Base-by-base conservation (phyloP, 2,329 filamentous ascomycete species). In the Cladophialophora psammophila region DNA sequence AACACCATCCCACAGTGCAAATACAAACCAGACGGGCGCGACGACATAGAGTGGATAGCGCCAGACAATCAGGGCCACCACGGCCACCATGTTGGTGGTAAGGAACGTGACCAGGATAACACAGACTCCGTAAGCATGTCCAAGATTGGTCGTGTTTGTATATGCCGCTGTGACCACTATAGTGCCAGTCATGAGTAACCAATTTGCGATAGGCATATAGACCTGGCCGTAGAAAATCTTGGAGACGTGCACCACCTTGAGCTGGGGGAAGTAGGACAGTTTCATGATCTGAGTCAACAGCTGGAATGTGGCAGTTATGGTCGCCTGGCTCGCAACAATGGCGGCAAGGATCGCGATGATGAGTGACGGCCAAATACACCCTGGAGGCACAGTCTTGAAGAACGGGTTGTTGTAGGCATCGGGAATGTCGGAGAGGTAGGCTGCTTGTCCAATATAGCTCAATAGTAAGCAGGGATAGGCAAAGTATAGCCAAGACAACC, bases 301-400 rank as follows among this genome's bases (percentile, higher is more conserved):
- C 78, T 91, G 90, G 69, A 93, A 93, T 0, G 88, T 88, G 7
- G 87, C 88, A 0, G 91, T 93, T 60, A 93, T 92, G 79, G 93
- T 90, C 9, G 91, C 91, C 71, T 94, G 91, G 3, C 88, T 91
- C 0, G 91, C 91, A 10, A 94, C 90, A 71, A 93, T 87, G 31
- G 90, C 89, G 3, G 90, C 89, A 3, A 91, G 78, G 8, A 93
- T 84, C 0, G 90, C 90, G 56, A 93, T 79, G 2, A 93, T 83
- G 32, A 94, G 79, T 63, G 85, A 87, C 4, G 89, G 89, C 73
- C 90, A 91, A 26, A 93, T 81, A 73, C 86, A 88, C 2, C 89
- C 89, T 0, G 86, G 86, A 0, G 90, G 90, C 0, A 88, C 87
- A 0, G 87, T 85, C 70, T 90, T 86, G 79, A 91, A 94, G 75